Evolutionary conservation across 306 rosid species (phyloP), one percentile per base, ranked within the genome.

Genomic region (Quillaja saponaria): DNA sequence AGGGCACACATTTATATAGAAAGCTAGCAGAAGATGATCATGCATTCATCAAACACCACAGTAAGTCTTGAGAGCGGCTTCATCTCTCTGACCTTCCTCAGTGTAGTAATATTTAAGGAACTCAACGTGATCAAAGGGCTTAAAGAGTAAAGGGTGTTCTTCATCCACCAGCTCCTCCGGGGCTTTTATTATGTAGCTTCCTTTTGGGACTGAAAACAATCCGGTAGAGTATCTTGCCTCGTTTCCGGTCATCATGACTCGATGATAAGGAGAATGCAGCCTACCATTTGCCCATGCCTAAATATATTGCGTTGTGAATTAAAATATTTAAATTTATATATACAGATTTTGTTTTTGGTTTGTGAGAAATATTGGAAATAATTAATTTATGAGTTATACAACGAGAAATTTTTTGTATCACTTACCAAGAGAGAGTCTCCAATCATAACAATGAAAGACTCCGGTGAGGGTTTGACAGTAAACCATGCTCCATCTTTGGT

Each of bases 231-330:
- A 90, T 72, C 95, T 82, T 13, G 78, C 86, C 13, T 77, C 80
- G 31, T 77, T 72, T 44, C 97, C 91, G 0, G 19, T 76, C 86
- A 87, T 82, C 88, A 87, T 79, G 49, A 87, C 97, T 9, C 88
- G 19, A 42, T 86, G 97, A 64, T 55, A 45, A 0, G 95, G 70
- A 0, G 97, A 68, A 67, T 86, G 73, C 10, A 86, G 10, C 67
- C 86, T 56, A 0, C 95, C 95, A 5, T 90, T 86, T 65, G 86
- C 14, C 95, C 95, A 84, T 34, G 97, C 95, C 95, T 87, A n/a
- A n/a, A n/a, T n/a, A n/a, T n/a, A n/a, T n/a, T n/a, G n/a, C n/a
- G n/a, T n/a, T n/a, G n/a, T n/a, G n/a, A n/a, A n/a, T n/a, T n/a
- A n/a, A n/a, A n/a, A n/a, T n/a, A n/a, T n/a, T n/a, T n/a, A n/a